Evolutionary conservation across 2,329 filamentous ascomycete species (phyloP), one percentile per base, ranked within the genome.

Genomic region (Didymella glomerata): DNA sequence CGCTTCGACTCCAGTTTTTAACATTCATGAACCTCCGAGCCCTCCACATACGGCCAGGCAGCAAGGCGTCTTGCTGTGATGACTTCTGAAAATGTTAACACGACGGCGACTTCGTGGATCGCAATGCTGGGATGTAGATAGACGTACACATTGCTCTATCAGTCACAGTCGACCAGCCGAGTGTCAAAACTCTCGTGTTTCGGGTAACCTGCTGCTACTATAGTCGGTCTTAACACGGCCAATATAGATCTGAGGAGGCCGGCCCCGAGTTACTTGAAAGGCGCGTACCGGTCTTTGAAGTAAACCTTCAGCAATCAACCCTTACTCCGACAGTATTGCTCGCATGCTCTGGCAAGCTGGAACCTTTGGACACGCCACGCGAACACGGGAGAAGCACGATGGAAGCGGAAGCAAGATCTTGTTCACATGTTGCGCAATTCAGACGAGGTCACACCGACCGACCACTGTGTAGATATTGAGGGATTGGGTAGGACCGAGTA

Each of bases 121-220:
- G 13, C 11, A 30, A 14, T 1, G 16, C 2, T 41, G 6, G 34
- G 16, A 24, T 27, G 16, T n/a, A 27, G n/a, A 16, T 18, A 13
- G 13, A 46, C 20, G 18, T 32, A 28, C 10, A 40, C 30, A n/a
- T 24, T 22, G 32, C 20, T 40, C 11, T 40, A 22, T 22, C n/a
- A 2, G 28, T 9, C n/a, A 40, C 34, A 18, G 16, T 18, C 4
- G 2, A 16, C 28, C n/a, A 28, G 38, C 4, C 30, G 34, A 13
- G 18, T 52, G 50, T 52, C 47, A 57, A n/a, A 30, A 41, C 44
- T 38, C 25, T 48, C 44, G 36, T 20, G 52, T 56, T 56, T 60
- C 56, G 46, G 56, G 46, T 54, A 54, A 50, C 56, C 32, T 59
- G 56, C 50, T 42, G 40, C 56, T 54, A 41, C 46, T 50, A 41